Conservation (phyloP, 1,139 yeast genomes). For the Magnusiomyces magnusii region DNA sequence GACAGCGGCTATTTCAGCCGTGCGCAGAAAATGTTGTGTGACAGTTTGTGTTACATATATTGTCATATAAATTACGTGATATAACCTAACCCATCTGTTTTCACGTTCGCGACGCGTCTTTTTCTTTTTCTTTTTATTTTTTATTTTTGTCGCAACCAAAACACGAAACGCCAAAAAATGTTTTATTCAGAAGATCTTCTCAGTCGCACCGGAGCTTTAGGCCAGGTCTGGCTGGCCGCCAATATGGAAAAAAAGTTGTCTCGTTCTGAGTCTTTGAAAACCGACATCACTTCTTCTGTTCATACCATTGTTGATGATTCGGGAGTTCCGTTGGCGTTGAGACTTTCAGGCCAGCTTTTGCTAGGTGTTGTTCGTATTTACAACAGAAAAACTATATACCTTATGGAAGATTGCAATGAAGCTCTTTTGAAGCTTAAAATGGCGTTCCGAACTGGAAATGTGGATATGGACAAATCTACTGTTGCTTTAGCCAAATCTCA, state of each 20-base stretch:
- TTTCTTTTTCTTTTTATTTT: neutral
- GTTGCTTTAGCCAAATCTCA: slow-evolving; percentile 48
- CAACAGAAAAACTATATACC: slow-evolving; percentile 75
- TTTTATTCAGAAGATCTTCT: slow-evolving; percentile 42
- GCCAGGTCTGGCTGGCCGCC: slow-evolving; percentile 92
- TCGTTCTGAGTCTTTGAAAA: slow-evolving; percentile 63
- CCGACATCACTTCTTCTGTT: slow-evolving; percentile 65
- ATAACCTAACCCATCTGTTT: neutral
- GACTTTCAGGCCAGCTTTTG: slow-evolving; percentile 81
- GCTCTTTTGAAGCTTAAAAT: slow-evolving; percentile 66
- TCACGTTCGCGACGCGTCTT: neutral
- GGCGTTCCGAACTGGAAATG: slow-evolving; percentile 50
- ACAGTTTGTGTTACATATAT: no score
- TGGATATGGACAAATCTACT: slow-evolving; percentile 42
- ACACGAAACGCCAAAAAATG: slow-evolving; percentile 22
- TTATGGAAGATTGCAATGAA: slow-evolving; percentile 79
- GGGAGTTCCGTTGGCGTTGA: slow-evolving; percentile 53
- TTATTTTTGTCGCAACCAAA: no score
- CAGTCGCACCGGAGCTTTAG: slow-evolving; percentile 72
- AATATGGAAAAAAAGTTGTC: slow-evolving; percentile 76
- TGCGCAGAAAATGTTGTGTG: no score
- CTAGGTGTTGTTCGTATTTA: slow-evolving; percentile 87
- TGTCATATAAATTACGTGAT: neutral
- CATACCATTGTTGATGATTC: slow-evolving; percentile 41
- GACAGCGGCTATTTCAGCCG: no score